Conservation (phyloP, 2,329 filamentous ascomycete species). For the Pochonia chlamydosporia region DNA sequence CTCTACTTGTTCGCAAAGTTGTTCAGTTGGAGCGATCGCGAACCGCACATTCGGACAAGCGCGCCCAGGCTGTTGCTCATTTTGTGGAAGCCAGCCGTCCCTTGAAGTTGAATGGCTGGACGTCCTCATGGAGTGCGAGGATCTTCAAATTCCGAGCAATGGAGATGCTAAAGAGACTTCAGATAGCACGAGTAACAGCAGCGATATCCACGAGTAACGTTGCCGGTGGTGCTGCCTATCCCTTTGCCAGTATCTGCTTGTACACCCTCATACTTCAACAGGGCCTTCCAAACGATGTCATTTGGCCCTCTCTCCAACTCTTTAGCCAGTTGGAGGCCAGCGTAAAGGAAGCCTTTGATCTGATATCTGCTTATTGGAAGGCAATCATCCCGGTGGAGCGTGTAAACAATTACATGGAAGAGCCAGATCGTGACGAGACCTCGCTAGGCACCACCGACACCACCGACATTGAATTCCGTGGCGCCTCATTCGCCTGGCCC, state of each 20-base stretch:
- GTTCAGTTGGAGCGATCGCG: slow-evolving; percentile 65
- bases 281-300: slow-evolving; percentile 70
- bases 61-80: slow-evolving; percentile 75
- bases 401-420: slow-evolving; percentile 80
- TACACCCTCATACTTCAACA: slow-evolving; percentile 68
- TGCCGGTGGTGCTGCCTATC: slow-evolving; percentile 68
- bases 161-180: slow-evolving; percentile 31
- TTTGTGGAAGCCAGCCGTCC: slow-evolving; percentile 84
- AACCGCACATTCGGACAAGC: slow-evolving; percentile 68
- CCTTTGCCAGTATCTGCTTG: slow-evolving; percentile 73
- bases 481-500: slow-evolving; percentile 76
- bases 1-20: slow-evolving; percentile 57
- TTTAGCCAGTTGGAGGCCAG: slow-evolving; percentile 71
- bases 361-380: slow-evolving; percentile 74
- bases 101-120: slow-evolving; percentile 36
- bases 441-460: slow-evolving; percentile 27
- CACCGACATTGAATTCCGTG: slow-evolving; percentile 45
- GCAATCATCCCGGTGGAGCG: slow-evolving; percentile 76
- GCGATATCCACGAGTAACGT: slow-evolving; percentile 64
- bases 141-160: slow-evolving; percentile 28
- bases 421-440: slow-evolving; percentile 65
- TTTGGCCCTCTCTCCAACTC: slow-evolving; percentile 79
- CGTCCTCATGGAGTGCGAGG: slow-evolving; percentile 27
- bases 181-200: slow-evolving; percentile 28
- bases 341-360: slow-evolving; percentile 66